Evolutionary conservation across 2,329 filamentous ascomycete genomes (phyloP).

Genomic region (Paraphoma chrysanthemicola): DNA sequence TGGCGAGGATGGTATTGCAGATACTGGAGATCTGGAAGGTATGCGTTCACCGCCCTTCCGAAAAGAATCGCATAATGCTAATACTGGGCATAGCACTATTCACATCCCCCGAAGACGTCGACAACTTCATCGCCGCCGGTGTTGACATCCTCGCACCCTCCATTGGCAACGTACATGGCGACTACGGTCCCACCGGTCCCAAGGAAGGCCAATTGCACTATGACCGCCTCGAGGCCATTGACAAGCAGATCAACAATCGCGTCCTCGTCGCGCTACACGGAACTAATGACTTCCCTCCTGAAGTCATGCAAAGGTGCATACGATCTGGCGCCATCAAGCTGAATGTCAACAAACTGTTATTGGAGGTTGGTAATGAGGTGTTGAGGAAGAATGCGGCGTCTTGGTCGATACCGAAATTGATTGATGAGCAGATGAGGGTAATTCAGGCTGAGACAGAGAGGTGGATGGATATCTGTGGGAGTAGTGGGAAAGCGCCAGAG

Average conservation of each 20-base stretch:
- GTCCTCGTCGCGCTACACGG: constrained; percentile 63
- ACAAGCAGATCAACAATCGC: constrained; percentile 45
- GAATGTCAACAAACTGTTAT: constrained; percentile 64
- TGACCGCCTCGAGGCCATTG: constrained; percentile 37
- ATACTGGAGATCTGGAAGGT: constrained; percentile 68
- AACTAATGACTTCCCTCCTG: constrained; percentile 61
- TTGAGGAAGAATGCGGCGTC: constrained; percentile 48
- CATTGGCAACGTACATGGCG: constrained; percentile 77
- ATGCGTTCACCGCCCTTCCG: constrained; percentile 1
- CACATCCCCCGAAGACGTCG: constrained; percentile 71
- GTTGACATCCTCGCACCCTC: constrained; percentile 77
- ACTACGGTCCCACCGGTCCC: constrained; percentile 69
- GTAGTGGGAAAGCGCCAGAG: constrained; percentile 51
- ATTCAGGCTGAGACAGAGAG: constrained; percentile 53
- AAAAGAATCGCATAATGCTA: background rate
- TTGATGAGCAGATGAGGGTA: constrained; percentile 55
- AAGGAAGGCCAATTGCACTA: constrained; percentile 41
- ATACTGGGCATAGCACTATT: constrained; percentile 50
- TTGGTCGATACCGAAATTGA: constrained; percentile 45
- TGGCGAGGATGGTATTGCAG: constrained; percentile 75
- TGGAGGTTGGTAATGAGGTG: constrained; percentile 55
- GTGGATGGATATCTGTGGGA: constrained; percentile 59
- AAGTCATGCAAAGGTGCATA: constrained; percentile 62
- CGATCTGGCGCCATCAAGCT: constrained; percentile 61
- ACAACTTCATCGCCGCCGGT: constrained; percentile 72